Conservation (phyloP, 2,329 filamentous ascomycete species). For the Aspergillus ustus region DNA sequence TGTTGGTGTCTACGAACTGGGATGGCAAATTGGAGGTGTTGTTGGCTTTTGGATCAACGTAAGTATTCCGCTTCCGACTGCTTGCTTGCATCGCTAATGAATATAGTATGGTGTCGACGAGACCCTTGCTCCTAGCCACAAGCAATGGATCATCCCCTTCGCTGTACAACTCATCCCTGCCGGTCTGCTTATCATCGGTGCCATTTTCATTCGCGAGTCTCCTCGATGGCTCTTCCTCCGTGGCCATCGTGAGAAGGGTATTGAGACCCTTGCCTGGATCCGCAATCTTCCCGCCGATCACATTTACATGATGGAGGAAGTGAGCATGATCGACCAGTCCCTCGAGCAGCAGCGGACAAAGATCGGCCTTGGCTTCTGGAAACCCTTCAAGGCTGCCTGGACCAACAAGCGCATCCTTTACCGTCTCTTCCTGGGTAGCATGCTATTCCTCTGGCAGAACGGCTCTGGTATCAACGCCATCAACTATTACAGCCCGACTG, state of each 20-base stretch:
- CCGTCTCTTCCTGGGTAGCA: slow-evolving; percentile 73
- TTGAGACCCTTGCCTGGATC: slow-evolving; percentile 56
- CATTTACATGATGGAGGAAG: slow-evolving; percentile 74
- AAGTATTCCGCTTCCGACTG: slow-evolving; percentile 27
- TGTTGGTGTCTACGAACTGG: slow-evolving; percentile 62
- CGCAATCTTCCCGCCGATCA: slow-evolving; percentile 47
- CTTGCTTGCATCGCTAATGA: neutral
- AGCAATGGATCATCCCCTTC: slow-evolving; percentile 50
- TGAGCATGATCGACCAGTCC: slow-evolving; percentile 71
- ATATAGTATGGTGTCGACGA: slow-evolving; percentile 57
- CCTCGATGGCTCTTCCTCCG: slow-evolving; percentile 73
- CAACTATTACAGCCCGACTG: slow-evolving; percentile 74
- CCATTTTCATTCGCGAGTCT: slow-evolving; percentile 66
- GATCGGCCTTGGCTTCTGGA: slow-evolving; percentile 75
- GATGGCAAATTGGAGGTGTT: slow-evolving; percentile 58
- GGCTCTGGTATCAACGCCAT: slow-evolving; percentile 76
- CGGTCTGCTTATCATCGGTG: slow-evolving; percentile 54
- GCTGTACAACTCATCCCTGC: slow-evolving; percentile 48
- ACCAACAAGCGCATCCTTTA: slow-evolving; percentile 65
- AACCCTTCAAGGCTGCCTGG: slow-evolving; percentile 65
- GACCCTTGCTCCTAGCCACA: slow-evolving; percentile 38
- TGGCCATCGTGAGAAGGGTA: slow-evolving; percentile 69
- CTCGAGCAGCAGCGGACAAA: slow-evolving; percentile 66
- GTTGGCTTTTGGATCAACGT: slow-evolving; percentile 58
- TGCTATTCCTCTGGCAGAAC: slow-evolving; percentile 82